Evolutionary conservation across 202 grass and related monocot genomes (phyloP).

Genomic region (Bolboschoenoplectus hybrid): DNA sequence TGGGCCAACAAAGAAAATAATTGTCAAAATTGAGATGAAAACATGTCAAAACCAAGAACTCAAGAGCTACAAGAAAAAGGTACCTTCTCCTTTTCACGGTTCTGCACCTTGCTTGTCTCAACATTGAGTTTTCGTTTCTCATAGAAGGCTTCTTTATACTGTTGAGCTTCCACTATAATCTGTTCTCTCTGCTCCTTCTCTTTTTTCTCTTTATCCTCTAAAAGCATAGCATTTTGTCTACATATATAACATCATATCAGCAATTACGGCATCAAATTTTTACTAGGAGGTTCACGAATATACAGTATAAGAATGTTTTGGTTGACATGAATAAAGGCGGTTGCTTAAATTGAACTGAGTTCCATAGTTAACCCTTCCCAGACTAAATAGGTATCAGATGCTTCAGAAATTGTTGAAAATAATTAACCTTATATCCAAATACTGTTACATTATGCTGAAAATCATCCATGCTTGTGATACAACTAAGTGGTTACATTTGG

Average conservation of each 20-base stretch:
- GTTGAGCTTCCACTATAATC: slow-evolving; percentile 68
- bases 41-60: neutral
- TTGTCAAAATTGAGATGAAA: neutral
- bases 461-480: neutral
- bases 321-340: neutral
- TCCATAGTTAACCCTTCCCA: neutral
- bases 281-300: neutral
- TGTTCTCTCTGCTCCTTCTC: slow-evolving; percentile 81
- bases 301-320: slow-evolving; percentile 4
- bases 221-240: slow-evolving; percentile 85
- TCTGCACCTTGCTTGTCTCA: slow-evolving; percentile 74
- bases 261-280: neutral
- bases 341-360: neutral
- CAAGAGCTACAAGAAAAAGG: neutral
- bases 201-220: slow-evolving; percentile 84
- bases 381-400: neutral
- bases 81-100: slow-evolving; percentile 94
- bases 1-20: slow-evolving; percentile 27
- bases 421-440: neutral
- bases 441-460: neutral
- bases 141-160: slow-evolving; percentile 70
- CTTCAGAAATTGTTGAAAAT: neutral
- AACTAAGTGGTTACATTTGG: neutral
- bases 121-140: slow-evolving; percentile 74
- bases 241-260: slow-evolving; percentile 29